Evolutionary conservation across 2,329 filamentous ascomycete genomes (phyloP).

Genomic region (Colletotrichum sp.): DNA sequence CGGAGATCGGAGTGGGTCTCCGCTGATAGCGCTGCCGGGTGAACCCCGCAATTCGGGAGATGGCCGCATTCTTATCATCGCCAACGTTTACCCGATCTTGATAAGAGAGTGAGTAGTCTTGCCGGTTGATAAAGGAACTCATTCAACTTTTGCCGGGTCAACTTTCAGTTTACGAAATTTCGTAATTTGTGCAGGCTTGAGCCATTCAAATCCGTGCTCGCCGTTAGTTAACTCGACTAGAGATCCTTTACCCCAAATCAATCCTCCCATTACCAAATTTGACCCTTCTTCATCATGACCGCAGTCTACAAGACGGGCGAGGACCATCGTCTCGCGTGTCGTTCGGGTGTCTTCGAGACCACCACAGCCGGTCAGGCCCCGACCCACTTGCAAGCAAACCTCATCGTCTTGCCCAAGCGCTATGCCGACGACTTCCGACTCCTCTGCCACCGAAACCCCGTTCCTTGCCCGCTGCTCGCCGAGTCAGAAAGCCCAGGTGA

Average conservation of each 20-base stretch:
- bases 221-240: neutral
- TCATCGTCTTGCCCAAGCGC: conserved; percentile 61
- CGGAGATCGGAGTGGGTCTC: conserved; percentile 20
- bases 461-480: conserved; percentile 65
- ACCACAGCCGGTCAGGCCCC: conserved; percentile 61
- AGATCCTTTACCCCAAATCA: neutral
- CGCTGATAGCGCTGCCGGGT: neutral
- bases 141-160: neutral
- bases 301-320: conserved; percentile 31
- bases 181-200: neutral
- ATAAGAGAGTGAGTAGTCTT: neutral
- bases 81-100: neutral
- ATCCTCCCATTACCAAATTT: neutral
- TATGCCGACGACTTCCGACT: conserved; percentile 63
- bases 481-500: conserved; percentile 51
- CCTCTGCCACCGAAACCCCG: conserved; percentile 66
- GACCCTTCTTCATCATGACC: neutral
- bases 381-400: conserved; percentile 64
- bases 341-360: conserved; percentile 40
- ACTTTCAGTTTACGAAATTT: neutral
- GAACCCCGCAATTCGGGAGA: neutral
- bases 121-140: rapidly evolving
- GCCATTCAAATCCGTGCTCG: rapidly evolving
- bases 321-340: conserved; percentile 48
- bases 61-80: neutral